phyloP scores from a whole-genome alignment of 768 basidiomycete genomes.

The Psilocybe cubensis region DNA sequence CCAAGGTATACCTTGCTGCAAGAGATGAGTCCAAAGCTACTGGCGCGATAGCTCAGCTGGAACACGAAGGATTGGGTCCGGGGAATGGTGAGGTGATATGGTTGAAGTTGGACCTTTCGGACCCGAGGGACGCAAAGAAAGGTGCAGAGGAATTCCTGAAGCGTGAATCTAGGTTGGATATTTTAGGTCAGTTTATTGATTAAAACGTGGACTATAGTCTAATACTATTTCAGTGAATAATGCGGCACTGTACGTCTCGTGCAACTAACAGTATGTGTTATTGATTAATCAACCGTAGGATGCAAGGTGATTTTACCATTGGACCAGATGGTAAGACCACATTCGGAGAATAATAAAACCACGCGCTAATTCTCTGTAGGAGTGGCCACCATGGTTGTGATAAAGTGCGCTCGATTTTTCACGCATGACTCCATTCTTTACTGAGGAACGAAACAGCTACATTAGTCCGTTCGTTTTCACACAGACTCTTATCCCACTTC shows the following conservation, averaged over 20 bases:
- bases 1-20: conserved; percentile 63
- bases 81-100: conserved; percentile 51
- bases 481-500: conserved; percentile 52
- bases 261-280: not conserved
- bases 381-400: conserved; percentile 35
- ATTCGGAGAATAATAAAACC: too few relatives aligned
- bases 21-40: conserved; percentile 48
- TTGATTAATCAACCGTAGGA: not conserved
- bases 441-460: conserved; percentile 37
- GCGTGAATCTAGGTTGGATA: conserved; percentile 56
- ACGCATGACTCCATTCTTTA: too few relatives aligned
- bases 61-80: conserved; percentile 43
- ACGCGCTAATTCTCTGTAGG: not conserved
- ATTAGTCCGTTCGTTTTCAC: conserved; percentile 61
- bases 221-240: conserved; percentile 52
- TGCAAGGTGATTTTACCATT: conserved; percentile 10
- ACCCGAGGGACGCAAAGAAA: conserved; percentile 49
- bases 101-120: conserved; percentile 54
- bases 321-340: conserved; percentile 6
- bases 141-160: conserved; percentile 52
- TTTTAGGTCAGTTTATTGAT: conserved; percentile 36
- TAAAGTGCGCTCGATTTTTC: conserved; percentile 40
- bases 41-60: conserved; percentile 50
- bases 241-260: conserved; percentile 49
- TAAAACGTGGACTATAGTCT: not conserved